Base-by-base conservation (phyloP, 345 rosid species). In the Eutrema heterophyllum region DNA sequence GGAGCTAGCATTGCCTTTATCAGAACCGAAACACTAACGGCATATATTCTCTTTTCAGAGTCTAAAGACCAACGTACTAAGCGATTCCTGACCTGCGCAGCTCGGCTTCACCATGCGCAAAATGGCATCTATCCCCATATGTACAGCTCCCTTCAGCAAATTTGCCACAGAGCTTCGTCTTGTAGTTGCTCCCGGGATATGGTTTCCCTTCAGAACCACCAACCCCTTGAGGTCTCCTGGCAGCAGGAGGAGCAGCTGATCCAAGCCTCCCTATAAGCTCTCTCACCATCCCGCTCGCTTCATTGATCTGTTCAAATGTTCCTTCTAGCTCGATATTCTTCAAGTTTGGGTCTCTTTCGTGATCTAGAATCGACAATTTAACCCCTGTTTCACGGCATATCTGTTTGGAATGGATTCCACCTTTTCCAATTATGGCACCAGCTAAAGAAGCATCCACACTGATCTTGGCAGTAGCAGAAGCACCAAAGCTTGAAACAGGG, bases 51-150 rank as follows among this genome's bases (percentile, higher is more conserved):
- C 30, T 27, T 59, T 40, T 49, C 66, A 57, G 26, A 57, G 12
- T 36, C 60, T 49, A 59, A 39, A 50, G 51, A 59, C 39, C 21
- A 27, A 49, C 38, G 0, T 8, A 27, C 73, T 67, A 58, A 49
- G 27, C 54, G 12, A 75, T 15, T 50, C 75, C 83, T 7, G 87
- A 29, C 63, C 67, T 82, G 51, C 93, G 88, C 72, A 93, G 64
- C 79, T 93, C 96, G 3, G 88, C 88, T 0, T 82, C 78, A 64
- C 98, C 98, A 30, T 93, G 97, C 0, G 98, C 98, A 68, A 93
- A 93, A 80, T 93, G 96, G 78, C 98, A 89, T 69, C 93, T 78
- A 18, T 89, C 92, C 6, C 97, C 98, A n/a, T 82, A 89, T 16
- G 93, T 88, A 74, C 97, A 93, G 21, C 85, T 79, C 38, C 98